Evolutionary conservation across 345 rosid species (phyloP).

Genomic region (Brassica napus): DNA sequence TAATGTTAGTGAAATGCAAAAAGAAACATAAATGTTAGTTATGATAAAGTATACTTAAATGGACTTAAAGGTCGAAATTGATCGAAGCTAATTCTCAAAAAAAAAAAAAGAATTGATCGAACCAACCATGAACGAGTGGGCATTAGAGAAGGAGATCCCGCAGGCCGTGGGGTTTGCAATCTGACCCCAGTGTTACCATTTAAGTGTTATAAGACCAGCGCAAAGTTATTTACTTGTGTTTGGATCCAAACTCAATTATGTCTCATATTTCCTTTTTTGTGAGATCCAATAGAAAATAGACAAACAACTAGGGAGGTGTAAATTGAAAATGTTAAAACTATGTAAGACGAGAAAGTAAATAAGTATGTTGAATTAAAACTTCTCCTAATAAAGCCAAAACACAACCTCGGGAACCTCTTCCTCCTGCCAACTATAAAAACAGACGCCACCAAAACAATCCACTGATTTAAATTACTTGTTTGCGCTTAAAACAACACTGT

Average conservation of each 20-base stretch:
- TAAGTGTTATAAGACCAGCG: conserved; percentile 19
- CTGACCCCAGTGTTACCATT: conserved; percentile 26
- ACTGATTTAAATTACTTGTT: conserved; percentile 11
- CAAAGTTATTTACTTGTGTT: conserved; percentile 16
- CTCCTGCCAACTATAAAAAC: conserved; percentile 60
- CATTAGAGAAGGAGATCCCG: conserved; percentile 17
- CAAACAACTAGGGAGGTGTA: background rate
- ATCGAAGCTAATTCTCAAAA: background rate
- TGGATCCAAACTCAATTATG: conserved; percentile 13
- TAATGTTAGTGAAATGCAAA: background rate
- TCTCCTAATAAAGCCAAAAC: conserved; percentile 48
- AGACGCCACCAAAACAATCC: conserved; percentile 48
- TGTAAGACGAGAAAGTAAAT: conserved; percentile 23
- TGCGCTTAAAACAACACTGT: conserved; percentile 21
- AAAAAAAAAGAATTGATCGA: background rate
- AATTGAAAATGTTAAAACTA: conserved; percentile 16
- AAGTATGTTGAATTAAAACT: conserved; percentile 21
- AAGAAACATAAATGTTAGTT: conserved; percentile 1
- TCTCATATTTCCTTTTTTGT: background rate
- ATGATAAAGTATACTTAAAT: background rate
- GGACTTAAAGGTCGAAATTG: background rate
- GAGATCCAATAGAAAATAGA: conserved; percentile 25
- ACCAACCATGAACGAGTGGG: conserved; percentile 23
- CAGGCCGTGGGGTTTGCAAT: conserved; percentile 19
- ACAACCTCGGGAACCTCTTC: conserved; percentile 59